Base-by-base conservation (phyloP, 116 monocot species). In the Dioscorea cayenensis region DNA sequence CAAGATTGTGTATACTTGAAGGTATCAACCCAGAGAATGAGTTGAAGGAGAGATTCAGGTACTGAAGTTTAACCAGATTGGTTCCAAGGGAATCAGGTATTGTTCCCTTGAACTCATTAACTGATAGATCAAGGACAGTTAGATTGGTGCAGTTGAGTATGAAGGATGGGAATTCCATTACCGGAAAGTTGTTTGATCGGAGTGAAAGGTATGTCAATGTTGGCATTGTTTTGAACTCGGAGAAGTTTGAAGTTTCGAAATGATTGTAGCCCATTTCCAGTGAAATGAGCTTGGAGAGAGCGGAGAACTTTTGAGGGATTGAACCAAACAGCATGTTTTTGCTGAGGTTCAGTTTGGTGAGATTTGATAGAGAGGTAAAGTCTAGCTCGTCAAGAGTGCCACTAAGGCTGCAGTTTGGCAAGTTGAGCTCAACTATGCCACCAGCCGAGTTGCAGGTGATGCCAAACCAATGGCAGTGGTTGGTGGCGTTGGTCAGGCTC, bases 381-480 rank as follows among this genome's bases (percentile, higher is more conserved):
- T 70, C 27, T 9, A 70, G 51, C 2, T 58, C 12, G 16, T 70
- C 55, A 17, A 70, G 58, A 49, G 70, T 28, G 25, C 70, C 70
- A 49, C 60, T 62, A 62, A 83, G 70, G 60, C 49, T 38, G 38
- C 68, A 16, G 3, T 36, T n/a, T 0, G 74, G 73, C 4, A 83
- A 70, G 28, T 19, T 65, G 2, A 87, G 38, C 43, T 67, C 58
- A 36, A 71, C 63, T 59, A 81, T 48, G 61, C 59, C 66, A 27
- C 81, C 83, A 23, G 62, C 62, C 14, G 78, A 20, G 76, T 73
- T 48, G 78, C 87, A 87, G 60, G 6, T 18, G 28, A 87, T 16
- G 65, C 83, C 87, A 16, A 62, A 59, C 87, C 87, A 87, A 12
- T 28, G 38, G 83, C 83, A 87, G 17, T 68, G 67, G 35, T 32